Evolutionary conservation across 345 rosid species (phyloP), one percentile per base, ranked within the genome.

Genomic region (Eucalyptus brandiana): DNA sequence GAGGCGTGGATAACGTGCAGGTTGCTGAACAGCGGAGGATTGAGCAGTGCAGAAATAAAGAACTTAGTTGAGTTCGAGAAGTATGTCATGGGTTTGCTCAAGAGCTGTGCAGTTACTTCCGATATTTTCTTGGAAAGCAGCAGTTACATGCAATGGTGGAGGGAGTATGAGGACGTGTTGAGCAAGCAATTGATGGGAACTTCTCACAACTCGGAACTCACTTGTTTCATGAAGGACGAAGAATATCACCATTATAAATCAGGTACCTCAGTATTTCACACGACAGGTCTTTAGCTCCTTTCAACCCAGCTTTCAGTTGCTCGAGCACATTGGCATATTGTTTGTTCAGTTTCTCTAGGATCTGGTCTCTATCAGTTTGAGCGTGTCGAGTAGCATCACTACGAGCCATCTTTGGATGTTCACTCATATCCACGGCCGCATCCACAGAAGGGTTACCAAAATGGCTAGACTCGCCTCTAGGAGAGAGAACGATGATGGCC

Each of bases 81-180:
- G 11, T 90, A 96, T 80, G 93, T 92, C 87, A 86, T 93, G 94
- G 87, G 54, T 10, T 83, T 92, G 90, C 91, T 95, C 83, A 18
- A 28, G 44, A 90, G 88, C 32, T 91, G 89, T 83, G 92, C 92
- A 44, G 95, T 95, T 8, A 94, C 96, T 69, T 93, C 97, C 2
- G 97, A 96, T 89, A 94, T 97, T 37, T 97, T 95, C 95, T 87
- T 92, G 92, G 86, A 44, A 54, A 24, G 53, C 6, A 93, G 97
- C 91, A 95, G 95, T 88, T 97, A 95, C 89, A 95, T 94, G 97
- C 89, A 44, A 81, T 95, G 97, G 97, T 96, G 98, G 96, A 76
- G 23, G 65, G 91, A 90, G 65, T 95, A 92, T 89, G 90, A 92
- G 90, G 51, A 62, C 53, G 50, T 94, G 49, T 47, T 89, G 49